Evolutionary conservation across 2,329 filamentous ascomycete species (phyloP).

Genomic region (Nannizzia gypsea): DNA sequence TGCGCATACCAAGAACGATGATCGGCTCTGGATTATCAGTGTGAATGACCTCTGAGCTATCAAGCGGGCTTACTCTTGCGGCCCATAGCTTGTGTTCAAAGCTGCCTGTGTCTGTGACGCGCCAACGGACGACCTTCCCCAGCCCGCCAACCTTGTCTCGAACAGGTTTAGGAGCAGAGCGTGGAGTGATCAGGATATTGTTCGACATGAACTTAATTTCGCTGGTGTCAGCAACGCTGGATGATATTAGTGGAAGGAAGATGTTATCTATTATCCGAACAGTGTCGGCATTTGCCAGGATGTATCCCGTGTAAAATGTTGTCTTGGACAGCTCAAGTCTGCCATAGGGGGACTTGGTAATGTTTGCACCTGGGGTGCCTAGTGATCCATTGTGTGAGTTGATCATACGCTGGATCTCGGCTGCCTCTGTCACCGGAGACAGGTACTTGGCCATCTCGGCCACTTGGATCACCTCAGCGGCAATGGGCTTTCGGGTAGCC

Average conservation of each 20-base stretch:
- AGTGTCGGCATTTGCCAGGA: constrained; percentile 61
- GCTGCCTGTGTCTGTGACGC: constrained; percentile 62
- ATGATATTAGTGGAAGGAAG: constrained; percentile 47
- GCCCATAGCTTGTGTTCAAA: constrained; percentile 82
- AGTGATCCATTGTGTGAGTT: constrained; percentile 60
- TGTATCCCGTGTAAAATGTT: constrained; percentile 85
- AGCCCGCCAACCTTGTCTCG: constrained; percentile 78
- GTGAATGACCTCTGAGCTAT: constrained; percentile 54
- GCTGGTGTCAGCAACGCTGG: constrained; percentile 47
- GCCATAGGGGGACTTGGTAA: constrained; percentile 33
- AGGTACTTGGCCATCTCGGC: constrained; percentile 61
- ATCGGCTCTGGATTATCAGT: constrained; percentile 68
- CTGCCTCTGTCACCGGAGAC: constrained; percentile 66
- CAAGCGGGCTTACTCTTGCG: constrained; percentile 61
- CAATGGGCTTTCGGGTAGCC: constrained; percentile 52
- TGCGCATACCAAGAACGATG: constrained; percentile 70
- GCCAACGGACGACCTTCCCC: constrained; percentile 71
- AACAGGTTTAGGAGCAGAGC: constrained; percentile 58
- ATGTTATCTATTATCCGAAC: constrained; percentile 56
- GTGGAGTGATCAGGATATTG: constrained; percentile 78
- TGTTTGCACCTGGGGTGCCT: constrained; percentile 24
- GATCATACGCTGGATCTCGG: constrained; percentile 78
- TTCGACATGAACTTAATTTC: constrained; percentile 77
- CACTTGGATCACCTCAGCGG: constrained; percentile 75
- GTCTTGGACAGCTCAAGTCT: constrained; percentile 67